phyloP scores from a whole-genome alignment of 192 early-diverging fungal species.

The Coemansia sp. region DNA sequence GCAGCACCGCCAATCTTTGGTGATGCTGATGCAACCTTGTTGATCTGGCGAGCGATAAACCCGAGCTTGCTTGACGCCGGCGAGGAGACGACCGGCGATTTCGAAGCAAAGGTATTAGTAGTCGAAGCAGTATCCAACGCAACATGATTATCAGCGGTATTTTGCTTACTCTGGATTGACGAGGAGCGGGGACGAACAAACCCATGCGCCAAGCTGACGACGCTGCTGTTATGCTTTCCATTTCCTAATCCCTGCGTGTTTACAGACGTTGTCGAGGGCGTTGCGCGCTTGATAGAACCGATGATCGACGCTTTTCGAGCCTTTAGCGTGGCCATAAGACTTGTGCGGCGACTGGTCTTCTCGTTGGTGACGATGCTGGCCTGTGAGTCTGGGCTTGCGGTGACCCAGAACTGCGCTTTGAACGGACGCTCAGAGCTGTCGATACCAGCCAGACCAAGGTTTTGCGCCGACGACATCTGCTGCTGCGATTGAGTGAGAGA shows the following conservation, averaged over 20 bases:
- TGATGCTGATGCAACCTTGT: conserved; percentile 9
- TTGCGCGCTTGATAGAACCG: conserved; percentile 35
- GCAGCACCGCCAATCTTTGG: neutral
- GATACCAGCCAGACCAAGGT: conserved; percentile 3
- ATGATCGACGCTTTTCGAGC: conserved; percentile 42
- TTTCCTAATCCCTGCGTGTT: neutral
- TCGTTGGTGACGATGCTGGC: conserved; percentile 22
- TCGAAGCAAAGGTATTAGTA: neutral
- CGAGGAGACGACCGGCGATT: neutral
- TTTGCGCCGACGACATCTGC: neutral
- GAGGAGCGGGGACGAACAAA: no score
- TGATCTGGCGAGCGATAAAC: conserved; percentile 17
- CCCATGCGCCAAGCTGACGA: neutral
- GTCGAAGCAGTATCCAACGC: no score
- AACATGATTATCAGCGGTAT: no score
- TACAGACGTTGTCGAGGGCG: conserved; percentile 17
- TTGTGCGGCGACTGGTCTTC: conserved; percentile 19
- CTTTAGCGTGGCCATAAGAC: conserved; percentile 30
- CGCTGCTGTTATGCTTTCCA: neutral
- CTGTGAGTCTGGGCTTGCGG: conserved; percentile 39
- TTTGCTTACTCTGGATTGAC: no score
- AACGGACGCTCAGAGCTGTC: conserved; percentile 5
- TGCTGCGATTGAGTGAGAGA: neutral
- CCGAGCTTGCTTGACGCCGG: conserved; percentile 14
- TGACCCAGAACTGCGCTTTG: conserved; percentile 51